These are phyloP conservation scores for Monosporascus cannonballus DNA, from an alignment of 2,329 filamentous ascomycete species.

Conservation along the genomic window DNA sequence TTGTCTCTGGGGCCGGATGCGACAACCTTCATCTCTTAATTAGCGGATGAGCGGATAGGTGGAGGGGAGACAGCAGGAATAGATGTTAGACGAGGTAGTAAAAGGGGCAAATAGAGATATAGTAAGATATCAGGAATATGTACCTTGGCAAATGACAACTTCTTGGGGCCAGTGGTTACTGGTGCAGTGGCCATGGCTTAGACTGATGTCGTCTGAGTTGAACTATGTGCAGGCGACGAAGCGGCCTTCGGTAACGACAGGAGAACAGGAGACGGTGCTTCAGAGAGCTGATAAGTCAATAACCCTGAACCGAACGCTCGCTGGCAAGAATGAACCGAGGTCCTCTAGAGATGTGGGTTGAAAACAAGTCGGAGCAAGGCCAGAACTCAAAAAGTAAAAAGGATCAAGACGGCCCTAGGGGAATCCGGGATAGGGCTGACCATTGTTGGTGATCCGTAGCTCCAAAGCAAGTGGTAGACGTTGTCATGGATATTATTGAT, in stretches of 20 bases:
- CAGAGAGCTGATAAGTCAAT: not conserved
- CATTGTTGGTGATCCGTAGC: slow-evolving; percentile 44
- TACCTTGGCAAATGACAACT: slow-evolving; percentile 29
- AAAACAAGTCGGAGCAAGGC: slow-evolving; percentile 9
- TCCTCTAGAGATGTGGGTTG: not conserved
- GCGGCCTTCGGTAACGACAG: not conserved
- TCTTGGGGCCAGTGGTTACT: slow-evolving; percentile 22
- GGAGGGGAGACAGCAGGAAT: not conserved
- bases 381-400: slow-evolving; percentile 48
- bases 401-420: slow-evolving; percentile 47
- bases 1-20: slow-evolving; percentile 26
- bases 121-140: not conserved
- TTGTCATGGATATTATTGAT: slow-evolving; percentile 11
- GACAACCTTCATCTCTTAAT: slow-evolving; percentile 18
- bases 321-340: not conserved
- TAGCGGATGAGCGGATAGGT: slow-evolving; percentile 3
- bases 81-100: not conserved
- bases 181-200: slow-evolving; percentile 23
- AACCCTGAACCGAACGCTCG: not conserved
- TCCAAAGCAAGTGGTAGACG: slow-evolving; percentile 27
- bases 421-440: slow-evolving; percentile 45
- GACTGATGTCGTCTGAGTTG: slow-evolving; percentile 1
- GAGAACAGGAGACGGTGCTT: not conserved
- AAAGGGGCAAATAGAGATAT: not conserved
- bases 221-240: not conserved